A percentile compares a stretch with the other conserved stretches of the same genome.
Conservation (phyloP, 306 rosid genomes). For the Rubus parviflorus region DNA sequence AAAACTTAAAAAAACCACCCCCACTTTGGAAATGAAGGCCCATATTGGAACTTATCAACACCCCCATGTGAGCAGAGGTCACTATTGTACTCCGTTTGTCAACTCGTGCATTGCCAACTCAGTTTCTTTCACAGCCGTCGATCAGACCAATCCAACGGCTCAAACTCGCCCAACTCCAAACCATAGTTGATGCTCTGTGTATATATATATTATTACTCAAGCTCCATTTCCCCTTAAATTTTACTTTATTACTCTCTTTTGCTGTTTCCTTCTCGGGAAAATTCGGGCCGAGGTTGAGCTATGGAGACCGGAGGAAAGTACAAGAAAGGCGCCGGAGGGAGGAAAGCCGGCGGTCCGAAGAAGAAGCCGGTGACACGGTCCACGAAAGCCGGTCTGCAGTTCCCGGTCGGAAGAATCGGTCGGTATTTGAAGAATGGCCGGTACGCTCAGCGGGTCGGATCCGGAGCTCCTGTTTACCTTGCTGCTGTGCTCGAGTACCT, state of each 20-base stretch:
- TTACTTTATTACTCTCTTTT: not conserved
- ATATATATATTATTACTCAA: not conserved
- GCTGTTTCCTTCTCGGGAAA: not conserved
- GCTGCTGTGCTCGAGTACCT: conserved; percentile 51
- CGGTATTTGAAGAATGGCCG: conserved; percentile 52
- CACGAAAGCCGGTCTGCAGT: conserved; percentile 46
- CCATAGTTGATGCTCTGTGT: not conserved
- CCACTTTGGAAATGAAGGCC: not conserved
- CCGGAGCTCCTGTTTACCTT: conserved; percentile 53
- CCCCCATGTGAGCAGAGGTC: not conserved
- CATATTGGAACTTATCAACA: not conserved
- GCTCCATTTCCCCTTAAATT: not conserved
- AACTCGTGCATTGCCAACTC: not conserved
- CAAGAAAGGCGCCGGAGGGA: conserved; percentile 50
- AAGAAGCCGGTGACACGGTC: conserved; percentile 50
- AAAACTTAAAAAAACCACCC: too few species aligned
- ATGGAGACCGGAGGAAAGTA: conserved; percentile 39
- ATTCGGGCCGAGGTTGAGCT: not conserved
- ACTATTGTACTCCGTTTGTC: not conserved
- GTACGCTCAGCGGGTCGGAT: conserved; percentile 44
- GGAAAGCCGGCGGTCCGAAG: conserved; percentile 43
- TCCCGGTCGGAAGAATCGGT: conserved; percentile 50
- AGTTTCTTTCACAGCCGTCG: conserved; percentile 3
- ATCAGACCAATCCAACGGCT: not conserved
- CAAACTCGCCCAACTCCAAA: not conserved